Conservation (phyloP, 2,329 filamentous ascomycete genomes). For the Piedraia hortae region DNA sequence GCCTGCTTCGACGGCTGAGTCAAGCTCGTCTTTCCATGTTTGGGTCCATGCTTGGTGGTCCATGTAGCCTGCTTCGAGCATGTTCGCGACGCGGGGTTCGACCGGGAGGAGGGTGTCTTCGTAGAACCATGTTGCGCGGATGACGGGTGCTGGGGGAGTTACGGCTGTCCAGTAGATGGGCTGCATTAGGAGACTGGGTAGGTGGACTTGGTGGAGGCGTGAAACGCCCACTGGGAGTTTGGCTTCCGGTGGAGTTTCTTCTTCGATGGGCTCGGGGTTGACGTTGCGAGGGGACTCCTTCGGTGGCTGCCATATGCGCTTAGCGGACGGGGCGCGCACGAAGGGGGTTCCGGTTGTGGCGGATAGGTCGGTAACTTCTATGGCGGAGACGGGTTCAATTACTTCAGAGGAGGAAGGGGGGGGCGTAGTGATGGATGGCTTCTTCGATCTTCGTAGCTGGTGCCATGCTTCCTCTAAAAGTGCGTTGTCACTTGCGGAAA, state of each 20-base stretch:
- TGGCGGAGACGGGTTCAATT: constrained; percentile 2
- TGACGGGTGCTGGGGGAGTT: constrained; percentile 60
- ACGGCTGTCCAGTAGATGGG: constrained; percentile 95
- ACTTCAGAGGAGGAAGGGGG: constrained; percentile 3
- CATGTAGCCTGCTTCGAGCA: constrained; percentile 69
- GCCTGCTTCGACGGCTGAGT: constrained; percentile 72
- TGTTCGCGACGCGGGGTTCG: constrained; percentile 63
- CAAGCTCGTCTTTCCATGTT: constrained; percentile 76
- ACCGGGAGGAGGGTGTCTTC: constrained; percentile 82
- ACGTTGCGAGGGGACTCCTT: no score
- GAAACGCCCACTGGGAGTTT: constrained; percentile 70
- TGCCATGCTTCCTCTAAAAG: constrained; percentile 14
- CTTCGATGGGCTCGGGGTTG: constrained; percentile 6
- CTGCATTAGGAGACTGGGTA: constrained; percentile 60
- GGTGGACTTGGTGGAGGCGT: constrained; percentile 63
- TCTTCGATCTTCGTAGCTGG: constrained; percentile 10
- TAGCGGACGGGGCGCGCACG: constrained; percentile 21
- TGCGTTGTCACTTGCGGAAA: constrained; percentile 14
- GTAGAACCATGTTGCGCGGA: constrained; percentile 90
- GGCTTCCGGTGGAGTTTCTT: constrained; percentile 13
- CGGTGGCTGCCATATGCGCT: constrained; percentile 7
- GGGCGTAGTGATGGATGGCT: no score
- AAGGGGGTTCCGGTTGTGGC: constrained; percentile 23
- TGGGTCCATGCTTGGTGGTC: constrained; percentile 71
- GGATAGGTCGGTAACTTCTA: constrained; percentile 3